Base-by-base conservation (phyloP, 768 basidiomycete species). In the Wakefieldia striispora region DNA sequence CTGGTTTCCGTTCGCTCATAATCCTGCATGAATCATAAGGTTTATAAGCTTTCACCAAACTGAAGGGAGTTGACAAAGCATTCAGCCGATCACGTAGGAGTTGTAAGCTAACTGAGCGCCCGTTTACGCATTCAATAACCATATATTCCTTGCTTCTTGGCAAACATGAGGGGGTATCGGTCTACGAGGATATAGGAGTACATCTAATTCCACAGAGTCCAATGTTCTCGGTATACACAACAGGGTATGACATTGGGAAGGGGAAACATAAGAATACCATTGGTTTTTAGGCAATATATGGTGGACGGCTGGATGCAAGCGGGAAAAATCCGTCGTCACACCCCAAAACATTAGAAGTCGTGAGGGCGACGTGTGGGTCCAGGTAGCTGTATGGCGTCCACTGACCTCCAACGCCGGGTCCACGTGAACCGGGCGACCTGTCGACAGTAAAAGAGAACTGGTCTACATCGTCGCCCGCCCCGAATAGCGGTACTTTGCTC, bases 381-480 rank as follows among this genome's bases (percentile, higher is more conserved):
- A 61, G 53, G 48, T 62, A 64, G 61, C 69, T 46, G 36, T 76
- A 75, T 13, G 71, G 45, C 9, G 66, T 41, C 68, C 66, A 68
- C 5, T 43, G 53, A 26, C 50, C 19, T n/a, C 37, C 49, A 16
- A 49, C 34, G 3, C 50, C 52, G 3, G 63, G 41, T 0, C 53
- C 53, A 23, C 44, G 54, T 1, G 62, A 44, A 17, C 51, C 51
- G 3, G 55, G 41, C 41, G 54, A 36, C 8, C 51, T 46, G 16
- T 63, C 60, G 4, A 55, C 68, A 34, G 71, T 70, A 61, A 79
- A 82, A 36, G 67, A 71, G 62, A 82, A 82, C 21, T 75, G 79
- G 47, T 81, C 79, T 29, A 78, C 57, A 36, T 82, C 80, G 16
- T 67, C 60, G 11, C 71, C 68, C n/a, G 69, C 69, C 29, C 73